Conservation (phyloP, 768 basidiomycete species). For the Phaffia australis region DNA sequence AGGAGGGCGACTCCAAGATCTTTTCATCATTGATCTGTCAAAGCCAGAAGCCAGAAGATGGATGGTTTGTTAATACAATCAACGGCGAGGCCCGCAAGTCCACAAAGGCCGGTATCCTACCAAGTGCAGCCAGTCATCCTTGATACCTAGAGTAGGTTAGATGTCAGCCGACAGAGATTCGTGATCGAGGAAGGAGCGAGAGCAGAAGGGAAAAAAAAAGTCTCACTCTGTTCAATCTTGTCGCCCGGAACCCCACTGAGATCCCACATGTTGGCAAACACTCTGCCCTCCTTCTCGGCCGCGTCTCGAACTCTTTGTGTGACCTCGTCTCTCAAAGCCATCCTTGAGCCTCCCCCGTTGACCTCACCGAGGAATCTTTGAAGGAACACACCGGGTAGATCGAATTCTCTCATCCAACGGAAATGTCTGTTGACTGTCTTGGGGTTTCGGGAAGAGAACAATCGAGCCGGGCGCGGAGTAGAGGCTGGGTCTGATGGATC, state of each 20-base stretch:
- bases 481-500: slow-evolving; percentile 26
- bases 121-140: slow-evolving; percentile 65
- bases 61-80: not conserved
- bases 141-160: slow-evolving; percentile 40
- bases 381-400: slow-evolving; percentile 68
- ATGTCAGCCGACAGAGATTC: too few species aligned
- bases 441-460: slow-evolving; percentile 69
- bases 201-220: too few species aligned
- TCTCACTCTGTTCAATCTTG: slow-evolving; percentile 46
- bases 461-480: slow-evolving; percentile 50
- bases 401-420: slow-evolving; percentile 72
- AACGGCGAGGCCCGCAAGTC: not conserved
- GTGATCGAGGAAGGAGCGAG: too few species aligned
- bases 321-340: slow-evolving; percentile 59
- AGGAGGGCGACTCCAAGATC: slow-evolving; percentile 14
- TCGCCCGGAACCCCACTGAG: slow-evolving; percentile 64
- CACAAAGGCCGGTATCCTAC: not conserved
- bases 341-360: slow-evolving; percentile 42
- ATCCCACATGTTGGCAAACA: slow-evolving; percentile 82
- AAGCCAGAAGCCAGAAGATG: not conserved
- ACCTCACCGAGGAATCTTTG: slow-evolving; percentile 52
- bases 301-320: slow-evolving; percentile 61
- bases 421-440: slow-evolving; percentile 63
- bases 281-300: slow-evolving; percentile 67
- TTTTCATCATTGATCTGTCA: slow-evolving; percentile 8